Base-by-base conservation (phyloP, 2,329 filamentous ascomycete genomes). In the Orbilia ellipsospora region DNA sequence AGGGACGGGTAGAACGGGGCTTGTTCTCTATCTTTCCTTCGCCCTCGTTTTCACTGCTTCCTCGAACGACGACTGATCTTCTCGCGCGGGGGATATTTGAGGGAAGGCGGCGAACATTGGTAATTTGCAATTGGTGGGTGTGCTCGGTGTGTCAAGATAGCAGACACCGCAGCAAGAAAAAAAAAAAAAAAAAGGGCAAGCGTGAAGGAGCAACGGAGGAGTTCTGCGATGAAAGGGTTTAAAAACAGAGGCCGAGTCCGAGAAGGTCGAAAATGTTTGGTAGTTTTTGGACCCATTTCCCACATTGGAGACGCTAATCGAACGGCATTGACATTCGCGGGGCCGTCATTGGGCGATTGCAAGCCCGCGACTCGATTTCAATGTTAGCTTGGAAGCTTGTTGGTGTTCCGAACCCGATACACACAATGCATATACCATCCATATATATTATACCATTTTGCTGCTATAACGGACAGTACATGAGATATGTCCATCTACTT, bases 171-270 rank as follows among this genome's bases (percentile, higher is more conserved):
- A 23, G 52, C 13, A 13, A 31, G n/a, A 61, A 61, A 73, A 61
- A 55, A 73, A 73, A 48, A 54, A 28, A 59, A 18, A 52, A 66
- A 73, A 60, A 66, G 44, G 57, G 42, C 63, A 67, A 63, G 55
- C 51, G 55, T 60, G 62, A 60, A 56, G 54, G 64, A 48, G 51
- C 69, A 48, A 74, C 44, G 70, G 70, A 74, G 70, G 70, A 74
- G 70, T 74, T 74, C 70, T 74, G 67, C 70, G 63, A 74, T 52
- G 18, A 63, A 74, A 63, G 42, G 57, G 51, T 62, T 74, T 66
- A 56, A 63, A 54, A 63, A 62, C 26, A 62, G 56, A 62, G 70
- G 56, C 68, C 63, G 63, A 74, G 45, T 36, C 63, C 31, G 50
- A 66, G 54, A 57, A 55, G 28, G 48, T 36, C 16, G 15, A 61